Evolutionary conservation across 148 eudicot genomes (phyloP).

Genomic region (Camellia sinensis): DNA sequence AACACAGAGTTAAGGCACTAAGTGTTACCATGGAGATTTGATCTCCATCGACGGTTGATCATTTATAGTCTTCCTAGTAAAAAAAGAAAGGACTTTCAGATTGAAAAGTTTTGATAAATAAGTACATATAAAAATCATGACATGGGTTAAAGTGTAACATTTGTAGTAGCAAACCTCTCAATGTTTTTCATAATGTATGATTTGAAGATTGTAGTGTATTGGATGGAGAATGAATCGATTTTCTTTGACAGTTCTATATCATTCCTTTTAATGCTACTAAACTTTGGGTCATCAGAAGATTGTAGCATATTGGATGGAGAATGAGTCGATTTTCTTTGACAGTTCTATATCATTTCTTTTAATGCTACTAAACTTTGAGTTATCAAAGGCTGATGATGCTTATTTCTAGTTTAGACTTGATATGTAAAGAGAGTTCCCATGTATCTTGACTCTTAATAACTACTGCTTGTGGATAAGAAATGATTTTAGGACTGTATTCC

Average conservation of each 20-base stretch:
- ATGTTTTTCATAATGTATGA: no score
- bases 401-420: neutral
- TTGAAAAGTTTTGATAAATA: neutral
- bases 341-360: neutral
- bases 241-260: neutral
- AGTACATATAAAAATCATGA: neutral
- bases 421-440: neutral
- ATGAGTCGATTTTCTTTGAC: neutral
- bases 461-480: neutral
- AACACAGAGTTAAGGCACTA: neutral
- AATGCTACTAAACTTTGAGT: neutral
- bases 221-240: neutral
- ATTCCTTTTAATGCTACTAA: neutral
- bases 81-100: neutral
- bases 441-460: neutral
- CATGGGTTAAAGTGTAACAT: neutral
- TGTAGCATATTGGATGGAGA: neutral
- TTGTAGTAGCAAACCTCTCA: no score
- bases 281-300: neutral
- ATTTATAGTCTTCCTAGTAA: neutral
- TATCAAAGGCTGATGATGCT: neutral
- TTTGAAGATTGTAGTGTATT: no score
- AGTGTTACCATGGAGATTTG: neutral
- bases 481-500: neutral
- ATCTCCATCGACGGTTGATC: neutral